Base-by-base conservation (phyloP, 2,329 filamentous ascomycete genomes). In the Fusarium albosuccineum region DNA sequence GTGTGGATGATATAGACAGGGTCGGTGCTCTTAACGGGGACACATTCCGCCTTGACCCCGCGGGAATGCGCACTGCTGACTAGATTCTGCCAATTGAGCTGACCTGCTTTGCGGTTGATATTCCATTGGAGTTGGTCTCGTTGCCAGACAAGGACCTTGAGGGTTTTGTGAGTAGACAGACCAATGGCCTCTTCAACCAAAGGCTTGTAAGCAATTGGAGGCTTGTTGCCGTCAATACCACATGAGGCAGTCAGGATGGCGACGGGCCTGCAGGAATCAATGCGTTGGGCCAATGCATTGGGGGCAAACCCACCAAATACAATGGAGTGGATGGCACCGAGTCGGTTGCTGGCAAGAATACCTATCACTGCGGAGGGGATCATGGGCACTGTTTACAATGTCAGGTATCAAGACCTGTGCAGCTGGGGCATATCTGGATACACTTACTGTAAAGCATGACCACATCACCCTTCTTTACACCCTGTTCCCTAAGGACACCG, bases 281-380 rank as follows among this genome's bases (percentile, higher is more conserved):
- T 97, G 27, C 94, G 87, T 79, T 97, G 94, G 1, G 94, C 93
- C 44, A 97, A 84, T 5, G 94, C 92, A 9, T 85, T 83, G 0
- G 94, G 85, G 0, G 93, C 93, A 76, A 98, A 98, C 0, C 95
- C 94, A 41, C 95, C 95, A 78, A 97, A 97, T 4, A 98, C 95
- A 5, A 97, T 93, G 4, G 92, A 90, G 76, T 98, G 95, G 53
- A 97, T 89, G 14, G 94, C 95, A 10, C 94, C 95, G 1, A 97
- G 83, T 9, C 94, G 88, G 63, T 89, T 89, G 61, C 92, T 87
- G 26, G 95, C 94, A 5, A 97, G 87, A 67, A 96, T 93, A 9
- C 92, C 94, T 64, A 97, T 89, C n/a, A 97, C 77, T 2, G 94
- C 92, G 0, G 93, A 90, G 1, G 95, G 94, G 42, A 97, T 93